A percentile compares a stretch with the other conserved stretches of the same genome.
Conservation (phyloP, 805 yeast species). For the Candida awuae region DNA sequence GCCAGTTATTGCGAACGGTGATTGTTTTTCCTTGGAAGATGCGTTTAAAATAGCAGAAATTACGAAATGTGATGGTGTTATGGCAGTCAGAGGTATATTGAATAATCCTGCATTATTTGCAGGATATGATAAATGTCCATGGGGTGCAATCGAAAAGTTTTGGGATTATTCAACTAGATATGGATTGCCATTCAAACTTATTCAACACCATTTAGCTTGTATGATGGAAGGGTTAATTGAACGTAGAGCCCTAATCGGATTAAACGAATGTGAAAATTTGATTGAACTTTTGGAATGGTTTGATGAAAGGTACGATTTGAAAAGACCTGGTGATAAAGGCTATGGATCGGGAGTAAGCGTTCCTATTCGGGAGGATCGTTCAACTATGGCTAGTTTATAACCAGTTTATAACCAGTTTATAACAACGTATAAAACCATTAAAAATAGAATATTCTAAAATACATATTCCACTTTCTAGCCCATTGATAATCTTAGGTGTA, state of each 20-base stretch:
- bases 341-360: conserved; percentile 44
- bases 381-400: conserved; percentile 8
- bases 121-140: conserved; percentile 68
- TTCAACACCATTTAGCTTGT: conserved; percentile 82
- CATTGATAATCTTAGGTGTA: no score
- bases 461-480: no score
- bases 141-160: conserved; percentile 83
- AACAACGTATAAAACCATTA: no score
- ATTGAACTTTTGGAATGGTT: conserved; percentile 76
- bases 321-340: conserved; percentile 58
- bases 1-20: conserved; percentile 98
- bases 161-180: conserved; percentile 71
- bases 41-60: conserved; percentile 49
- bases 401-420: no score
- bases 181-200: conserved; percentile 77
- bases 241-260: conserved; percentile 42
- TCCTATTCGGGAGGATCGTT: conserved; percentile 15
- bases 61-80: conserved; percentile 85
- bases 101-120: conserved; percentile 83
- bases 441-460: no score
- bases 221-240: conserved; percentile 61
- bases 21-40: conserved; percentile 65
- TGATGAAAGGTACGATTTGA: conserved; percentile 59
- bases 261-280: conserved; percentile 54
- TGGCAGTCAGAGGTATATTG: conserved; percentile 89